Percentiles rank a stretch among this genome's conserved stretches.
phyloP scores from a whole-genome alignment of 768 basidiomycete genomes.

The Brasilioporus rufonigricans region DNA sequence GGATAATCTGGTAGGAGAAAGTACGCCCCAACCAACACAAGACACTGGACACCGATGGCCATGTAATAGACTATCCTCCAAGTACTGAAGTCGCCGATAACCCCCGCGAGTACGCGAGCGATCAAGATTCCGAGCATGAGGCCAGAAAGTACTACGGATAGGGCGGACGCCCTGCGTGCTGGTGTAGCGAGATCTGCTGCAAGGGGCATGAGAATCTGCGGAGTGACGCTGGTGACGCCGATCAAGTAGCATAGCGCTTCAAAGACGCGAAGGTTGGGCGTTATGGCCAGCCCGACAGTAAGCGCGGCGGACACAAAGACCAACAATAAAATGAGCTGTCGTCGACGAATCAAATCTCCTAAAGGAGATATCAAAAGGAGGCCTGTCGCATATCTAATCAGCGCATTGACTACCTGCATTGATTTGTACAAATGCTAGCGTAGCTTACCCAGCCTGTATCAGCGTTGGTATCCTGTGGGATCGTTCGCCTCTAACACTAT shows the following conservation, averaged over 20 bases:
- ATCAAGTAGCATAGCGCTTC: slow-evolving; percentile 69
- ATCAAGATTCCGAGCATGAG: slow-evolving; percentile 71
- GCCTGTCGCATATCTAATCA: slow-evolving; percentile 62
- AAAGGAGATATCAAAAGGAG: slow-evolving; percentile 76
- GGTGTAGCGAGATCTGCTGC: slow-evolving; percentile 83
- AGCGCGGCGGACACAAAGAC: slow-evolving; percentile 53
- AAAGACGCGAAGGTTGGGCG: slow-evolving; percentile 56
- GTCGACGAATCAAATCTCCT: slow-evolving; percentile 77
- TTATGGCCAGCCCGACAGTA: slow-evolving; percentile 70
- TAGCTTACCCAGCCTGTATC: slow-evolving; percentile 59
- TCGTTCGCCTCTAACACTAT: neutral
- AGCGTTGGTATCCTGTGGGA: slow-evolving; percentile 57
- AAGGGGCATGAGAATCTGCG: slow-evolving; percentile 71
- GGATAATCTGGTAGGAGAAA: slow-evolving; percentile 81
- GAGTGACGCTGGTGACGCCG: slow-evolving; percentile 67
- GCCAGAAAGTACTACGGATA: slow-evolving; percentile 70
- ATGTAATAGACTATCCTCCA: slow-evolving; percentile 81
- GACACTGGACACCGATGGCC: slow-evolving; percentile 65
- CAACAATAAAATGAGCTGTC: slow-evolving; percentile 64
- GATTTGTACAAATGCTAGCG: neutral
- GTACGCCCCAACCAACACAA: slow-evolving; percentile 59
- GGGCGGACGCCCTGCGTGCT: slow-evolving; percentile 65
- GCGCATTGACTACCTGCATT: neutral
- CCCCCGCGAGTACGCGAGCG: slow-evolving; percentile 71
- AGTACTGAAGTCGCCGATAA: slow-evolving; percentile 67